A percentile compares a stretch with the other conserved stretches of the same genome.
phyloP scores from a whole-genome alignment of 192 early-diverging fungal genomes.

The Backusella sp. region DNA sequence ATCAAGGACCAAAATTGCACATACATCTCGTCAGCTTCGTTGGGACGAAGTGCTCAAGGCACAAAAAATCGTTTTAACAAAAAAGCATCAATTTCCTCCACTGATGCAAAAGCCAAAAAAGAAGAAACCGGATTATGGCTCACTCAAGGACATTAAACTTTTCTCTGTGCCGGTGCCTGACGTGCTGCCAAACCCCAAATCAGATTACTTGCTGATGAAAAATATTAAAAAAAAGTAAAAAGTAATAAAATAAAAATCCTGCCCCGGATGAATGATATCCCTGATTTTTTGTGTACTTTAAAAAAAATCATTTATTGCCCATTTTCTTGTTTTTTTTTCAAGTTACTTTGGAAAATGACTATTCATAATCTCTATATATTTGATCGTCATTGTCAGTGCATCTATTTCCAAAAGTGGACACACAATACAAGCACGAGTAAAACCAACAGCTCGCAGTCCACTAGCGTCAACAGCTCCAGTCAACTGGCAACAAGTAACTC shows the following conservation, averaged over 20 bases:
- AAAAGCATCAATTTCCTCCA: neutral
- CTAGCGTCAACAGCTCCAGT: slow-evolving; percentile 38
- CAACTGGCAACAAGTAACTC: slow-evolving; percentile 17
- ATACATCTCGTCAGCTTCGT: neutral
- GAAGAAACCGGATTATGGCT: neutral
- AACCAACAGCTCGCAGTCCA: neutral
- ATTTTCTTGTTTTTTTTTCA: no score
- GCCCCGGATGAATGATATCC: neutral
- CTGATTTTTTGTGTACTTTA: neutral
- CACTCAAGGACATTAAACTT: neutral
- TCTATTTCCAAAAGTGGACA: slow-evolving; percentile 83
- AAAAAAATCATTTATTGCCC: neutral
- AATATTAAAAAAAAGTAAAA: neutral
- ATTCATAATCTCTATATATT: slow-evolving; percentile 93
- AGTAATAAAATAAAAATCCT: neutral
- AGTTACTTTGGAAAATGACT: slow-evolving; percentile 20
- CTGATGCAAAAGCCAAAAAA: neutral
- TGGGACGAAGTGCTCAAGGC: neutral
- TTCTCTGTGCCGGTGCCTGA: neutral
- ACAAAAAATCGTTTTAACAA: neutral
- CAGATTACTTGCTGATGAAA: neutral
- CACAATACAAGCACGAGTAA: slow-evolving; percentile 39
- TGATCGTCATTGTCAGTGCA: slow-evolving; percentile 88
- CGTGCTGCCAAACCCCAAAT: neutral
- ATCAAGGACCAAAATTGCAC: no score